Evolutionary conservation across 1,139 yeast genomes (phyloP), one percentile per base, ranked within the genome.

Genomic region (Eremothecium coryli): DNA sequence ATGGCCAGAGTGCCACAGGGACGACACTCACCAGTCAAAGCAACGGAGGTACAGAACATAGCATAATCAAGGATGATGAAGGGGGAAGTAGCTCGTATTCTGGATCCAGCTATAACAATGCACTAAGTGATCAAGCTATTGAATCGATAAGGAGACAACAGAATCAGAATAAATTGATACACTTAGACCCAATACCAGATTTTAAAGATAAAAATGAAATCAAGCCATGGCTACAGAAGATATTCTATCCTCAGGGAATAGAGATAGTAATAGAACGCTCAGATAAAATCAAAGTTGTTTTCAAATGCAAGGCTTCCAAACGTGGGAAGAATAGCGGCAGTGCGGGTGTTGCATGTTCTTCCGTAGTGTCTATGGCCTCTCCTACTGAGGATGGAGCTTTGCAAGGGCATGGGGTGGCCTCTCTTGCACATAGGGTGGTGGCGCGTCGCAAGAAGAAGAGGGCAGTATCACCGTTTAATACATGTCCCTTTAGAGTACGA

Each of bases 401-500:
- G 15, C 7, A 16, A 11, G 11, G 7, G n/a, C 13, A n/a, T 20
- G 23, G 18, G 5, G 14, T 4, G 28, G 9, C 16, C 29, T 23
- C 18, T 20, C 35, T 17, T 17, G 15, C 12, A 18, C 30, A 8
- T 32, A 24, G 8, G 16, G 14, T 15, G 15, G 21, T 4, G 33
- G 31, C 20, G 23, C 24, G 11, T 27, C 18, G 29, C 12, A 54
- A 50, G 42, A 54, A 52, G 40, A 55, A 53, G 35, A 42, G 61
- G 31, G 42, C 49, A 4, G 57, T 52, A 2, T 53, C 59, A n/a
- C 45, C 56, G 32, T 56, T 49, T 37, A 56, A 60, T 18, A 62
- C 67, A 8, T 79, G 90, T 51, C 85, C 86, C 1, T 79, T 79
- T 51, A 66, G 82, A 52, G 65, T 79, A 21, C 60, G 88, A 43